Percentiles rank a stretch among this genome's conserved stretches.
Conservation (phyloP, 148 eudicot species). For the Drosera capensis region DNA sequence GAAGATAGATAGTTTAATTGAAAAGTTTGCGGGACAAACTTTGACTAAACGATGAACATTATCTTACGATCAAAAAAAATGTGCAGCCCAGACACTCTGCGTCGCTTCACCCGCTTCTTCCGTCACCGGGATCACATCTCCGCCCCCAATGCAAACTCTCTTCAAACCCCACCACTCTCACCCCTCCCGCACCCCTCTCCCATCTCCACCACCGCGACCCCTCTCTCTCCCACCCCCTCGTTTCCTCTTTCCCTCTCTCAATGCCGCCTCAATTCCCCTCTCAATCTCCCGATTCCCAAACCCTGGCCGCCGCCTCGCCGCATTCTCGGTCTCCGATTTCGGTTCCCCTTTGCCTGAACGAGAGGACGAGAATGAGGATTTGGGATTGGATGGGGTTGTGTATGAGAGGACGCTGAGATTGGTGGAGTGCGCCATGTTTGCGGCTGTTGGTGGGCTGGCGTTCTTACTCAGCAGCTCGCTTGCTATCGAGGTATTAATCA, state of each 20-base stretch:
- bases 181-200: not conserved
- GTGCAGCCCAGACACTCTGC: no score
- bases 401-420: conserved; percentile 63
- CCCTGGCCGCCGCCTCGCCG: conserved; percentile 3
- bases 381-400: conserved; percentile 47
- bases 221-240: not conserved
- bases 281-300: conserved; percentile 5
- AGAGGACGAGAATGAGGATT: conserved; percentile 29
- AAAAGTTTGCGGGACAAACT: no score
- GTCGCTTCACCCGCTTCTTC: no score
- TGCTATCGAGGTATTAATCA: conserved; percentile 53
- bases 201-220: not conserved
- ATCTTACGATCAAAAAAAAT: no score
- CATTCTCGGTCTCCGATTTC: conserved; percentile 12
- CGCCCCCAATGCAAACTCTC: no score
- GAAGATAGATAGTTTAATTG: no score
- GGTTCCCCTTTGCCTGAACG: conserved; percentile 11
- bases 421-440: conserved; percentile 93
- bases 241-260: not conserved
- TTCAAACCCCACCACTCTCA: not conserved
- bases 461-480: conserved; percentile 75
- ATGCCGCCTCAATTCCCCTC: conserved; percentile 3
- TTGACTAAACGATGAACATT: no score
- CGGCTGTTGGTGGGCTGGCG: conserved; percentile 66
- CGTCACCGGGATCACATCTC: no score